Percentiles rank a stretch among this genome's conserved stretches.
Conservation (phyloP, 2,329 filamentous ascomycete genomes). For the Pseudocercospora eumusae region DNA sequence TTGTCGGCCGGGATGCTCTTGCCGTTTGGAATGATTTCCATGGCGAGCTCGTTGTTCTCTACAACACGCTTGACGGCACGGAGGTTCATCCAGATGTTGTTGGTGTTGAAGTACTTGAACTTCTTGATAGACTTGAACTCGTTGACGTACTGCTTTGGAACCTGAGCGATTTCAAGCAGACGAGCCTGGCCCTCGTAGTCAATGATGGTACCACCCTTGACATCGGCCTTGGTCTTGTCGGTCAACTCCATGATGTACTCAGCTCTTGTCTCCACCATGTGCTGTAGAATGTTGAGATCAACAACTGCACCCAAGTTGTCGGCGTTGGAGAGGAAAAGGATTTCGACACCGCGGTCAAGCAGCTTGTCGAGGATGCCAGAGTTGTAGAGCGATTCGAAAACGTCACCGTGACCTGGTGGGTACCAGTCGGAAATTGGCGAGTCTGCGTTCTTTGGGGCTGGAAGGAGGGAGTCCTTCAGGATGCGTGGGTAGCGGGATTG, state of each 20-base stretch:
- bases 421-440: constrained; percentile 97
- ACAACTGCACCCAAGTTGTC: constrained; percentile 98
- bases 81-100: constrained; percentile 99
- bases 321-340: constrained; percentile 97
- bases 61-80: constrained; percentile 97
- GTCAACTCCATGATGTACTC: constrained; percentile 99
- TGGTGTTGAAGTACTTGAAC: constrained; percentile 99
- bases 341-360: constrained; percentile 90
- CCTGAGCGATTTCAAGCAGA: constrained; percentile 97
- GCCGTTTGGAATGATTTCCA: constrained; percentile 99
- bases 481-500: constrained; percentile 98
- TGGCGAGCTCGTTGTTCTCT: constrained; percentile 95
- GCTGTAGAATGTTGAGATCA: constrained; percentile 95
- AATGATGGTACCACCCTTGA: constrained; percentile 99
- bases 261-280: constrained; percentile 96
- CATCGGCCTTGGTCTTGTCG: constrained; percentile 99
- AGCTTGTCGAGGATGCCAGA: constrained; percentile 97
- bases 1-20: constrained; percentile 98
- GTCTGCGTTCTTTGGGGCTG: constrained; percentile 84
- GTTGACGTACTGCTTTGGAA: constrained; percentile 99
- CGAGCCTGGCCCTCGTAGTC: constrained; percentile 97
- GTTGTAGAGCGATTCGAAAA: constrained; percentile 99
- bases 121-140: constrained; percentile 99
- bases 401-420: constrained; percentile 97
- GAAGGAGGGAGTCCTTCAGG: constrained; percentile 95